Conservation (phyloP, 2,329 filamentous ascomycete species). For the Nemania sp. region DNA sequence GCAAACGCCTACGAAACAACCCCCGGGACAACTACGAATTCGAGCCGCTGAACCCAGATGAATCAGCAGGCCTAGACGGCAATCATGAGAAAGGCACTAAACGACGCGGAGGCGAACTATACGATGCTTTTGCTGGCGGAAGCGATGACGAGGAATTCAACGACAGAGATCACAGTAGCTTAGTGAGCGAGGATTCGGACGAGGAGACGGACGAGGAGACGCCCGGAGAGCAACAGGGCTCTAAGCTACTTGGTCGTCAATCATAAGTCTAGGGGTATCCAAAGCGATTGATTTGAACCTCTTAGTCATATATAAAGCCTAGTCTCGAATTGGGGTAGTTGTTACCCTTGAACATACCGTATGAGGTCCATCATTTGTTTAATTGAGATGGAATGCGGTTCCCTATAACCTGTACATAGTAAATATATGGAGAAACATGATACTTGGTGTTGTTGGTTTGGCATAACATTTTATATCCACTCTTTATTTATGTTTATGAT, state of each 20-base stretch:
- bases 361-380: conserved; percentile 1
- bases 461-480: conserved; percentile 9
- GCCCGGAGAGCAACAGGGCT: conserved; percentile 39
- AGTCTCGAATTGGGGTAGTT: background rate
- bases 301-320: background rate
- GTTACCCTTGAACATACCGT: conserved; percentile 8
- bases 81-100: conserved; percentile 59
- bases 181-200: conserved; percentile 55
- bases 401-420: conserved; percentile 33
- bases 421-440: conserved; percentile 13
- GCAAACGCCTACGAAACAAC: conserved; percentile 79
- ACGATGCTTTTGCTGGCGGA: conserved; percentile 96
- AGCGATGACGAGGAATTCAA: conserved; percentile 76
- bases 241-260: conserved; percentile 36
- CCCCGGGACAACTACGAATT: conserved; percentile 91
- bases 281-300: background rate
- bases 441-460: conserved; percentile 6
- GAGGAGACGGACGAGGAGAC: conserved; percentile 36
- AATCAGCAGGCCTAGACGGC: conserved; percentile 68
- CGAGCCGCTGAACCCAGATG: conserved; percentile 88
- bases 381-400: conserved; percentile 22
- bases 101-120: conserved; percentile 85
- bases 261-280: conserved; percentile 3
- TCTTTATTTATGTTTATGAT: background rate
- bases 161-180: conserved; percentile 57